Evolutionary conservation across 1,284 basidiomycete species (phyloP), one percentile per base, ranked within the genome.

Genomic region (Sanguinoderma infundibulare): DNA sequence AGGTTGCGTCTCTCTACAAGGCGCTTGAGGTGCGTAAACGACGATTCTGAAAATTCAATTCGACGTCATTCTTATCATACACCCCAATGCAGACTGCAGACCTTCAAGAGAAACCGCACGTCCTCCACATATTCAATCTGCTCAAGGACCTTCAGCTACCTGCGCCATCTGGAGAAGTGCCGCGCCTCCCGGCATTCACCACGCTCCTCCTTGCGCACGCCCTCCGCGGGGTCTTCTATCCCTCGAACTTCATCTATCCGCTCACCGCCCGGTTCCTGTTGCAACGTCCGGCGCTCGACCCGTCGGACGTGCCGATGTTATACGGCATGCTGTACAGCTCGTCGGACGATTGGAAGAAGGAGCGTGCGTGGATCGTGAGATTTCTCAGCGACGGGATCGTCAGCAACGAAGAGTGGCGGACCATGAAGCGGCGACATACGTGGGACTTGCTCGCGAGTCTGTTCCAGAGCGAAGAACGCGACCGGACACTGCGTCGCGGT

Each of bases 381-480:
- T 92, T 95, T 73, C 76, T 98, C 38, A 81, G 89, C 0, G 94
- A 97, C 67, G 92, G 92, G 0, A 88, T 95, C 81, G 80, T 82
- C 59, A 83, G 85, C 36, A 79, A 79, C 0, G 82, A 85, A 57
- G 96, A 98, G 69, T 97, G 95, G 94, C 82, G 81, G 36, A 83
- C 95, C 1, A 77, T 96, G 61, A 89, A 88, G 69, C 81, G 94
- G 47, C 77, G 96, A 32, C 92, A 95, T 72, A 94, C 92, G 0
- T 96, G 94, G 91, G 92, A 95, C 63, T 78, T 97, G 32, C 76
- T 98, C 3, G 89, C 92, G 0, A 94, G 91, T 66, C 73, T 96
- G 54, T 95, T 89, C 74, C 87, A 92, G 63, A 84, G 84, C 55
- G 83, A 84, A 5, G 77, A 79, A 39, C 73, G 78, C 0, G 91